Evolutionary conservation across 805 yeast genomes (phyloP).

Genomic region (Metschnikowia vanudenii): DNA sequence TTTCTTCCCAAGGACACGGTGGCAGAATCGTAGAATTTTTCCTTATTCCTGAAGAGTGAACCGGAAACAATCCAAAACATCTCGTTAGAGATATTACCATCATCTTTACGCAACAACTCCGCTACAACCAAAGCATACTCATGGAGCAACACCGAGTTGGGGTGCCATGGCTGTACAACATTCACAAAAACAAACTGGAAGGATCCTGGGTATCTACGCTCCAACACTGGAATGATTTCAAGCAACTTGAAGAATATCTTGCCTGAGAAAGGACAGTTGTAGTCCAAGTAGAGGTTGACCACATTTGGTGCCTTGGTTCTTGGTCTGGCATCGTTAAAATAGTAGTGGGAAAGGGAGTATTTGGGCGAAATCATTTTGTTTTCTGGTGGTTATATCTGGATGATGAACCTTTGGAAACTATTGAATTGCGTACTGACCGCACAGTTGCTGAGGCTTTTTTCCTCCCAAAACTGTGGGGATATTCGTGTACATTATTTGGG

Average conservation of each 20-base stretch:
- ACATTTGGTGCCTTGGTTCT: constrained; percentile 35
- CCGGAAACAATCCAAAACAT: constrained; percentile 49
- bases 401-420: too few species aligned
- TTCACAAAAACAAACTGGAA: constrained; percentile 65
- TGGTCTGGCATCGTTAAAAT: constrained; percentile 18
- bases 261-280: constrained; percentile 73
- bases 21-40: constrained; percentile 59
- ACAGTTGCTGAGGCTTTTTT: too few species aligned
- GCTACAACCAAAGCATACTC: constrained; percentile 74
- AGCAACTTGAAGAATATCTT: constrained; percentile 59
- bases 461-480: too few species aligned
- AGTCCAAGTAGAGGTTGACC: constrained; percentile 69
- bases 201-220: constrained; percentile 44
- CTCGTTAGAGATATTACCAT: constrained; percentile 22
- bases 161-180: constrained; percentile 91
- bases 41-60: constrained; percentile 55
- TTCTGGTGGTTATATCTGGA: background rate
- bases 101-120: constrained; percentile 49
- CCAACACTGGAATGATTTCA: constrained; percentile 53
- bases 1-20: constrained; percentile 53
- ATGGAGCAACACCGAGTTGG: constrained; percentile 62
- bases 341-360: constrained; percentile 39
- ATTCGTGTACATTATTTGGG: too few species aligned
- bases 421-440: too few species aligned
- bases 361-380: constrained; percentile 43